Evolutionary conservation across 2,329 filamentous ascomycete genomes (phyloP).

Genomic region (Penicillium frequentans): DNA sequence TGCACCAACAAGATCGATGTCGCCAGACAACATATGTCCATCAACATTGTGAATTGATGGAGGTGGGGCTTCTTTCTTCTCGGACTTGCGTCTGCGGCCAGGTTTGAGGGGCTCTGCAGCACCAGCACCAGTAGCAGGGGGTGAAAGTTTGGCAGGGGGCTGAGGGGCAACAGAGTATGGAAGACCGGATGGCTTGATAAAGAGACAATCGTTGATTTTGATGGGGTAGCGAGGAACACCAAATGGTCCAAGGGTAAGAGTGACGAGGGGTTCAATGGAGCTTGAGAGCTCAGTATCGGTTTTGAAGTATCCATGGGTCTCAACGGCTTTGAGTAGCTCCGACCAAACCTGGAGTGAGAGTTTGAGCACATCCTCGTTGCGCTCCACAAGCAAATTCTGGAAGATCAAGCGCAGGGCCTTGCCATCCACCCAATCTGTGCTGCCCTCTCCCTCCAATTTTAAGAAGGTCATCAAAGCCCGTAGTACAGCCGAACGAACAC

Average conservation of each 20-base stretch:
- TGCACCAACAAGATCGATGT: conserved; percentile 88
- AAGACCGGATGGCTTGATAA: conserved; percentile 90
- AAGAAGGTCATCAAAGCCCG: conserved; percentile 92
- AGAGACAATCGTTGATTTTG: conserved; percentile 84
- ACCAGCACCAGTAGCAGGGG: conserved; percentile 47
- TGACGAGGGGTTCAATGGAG: conserved; percentile 78
- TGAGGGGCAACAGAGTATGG: conserved; percentile 62
- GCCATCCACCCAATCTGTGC: conserved; percentile 88
- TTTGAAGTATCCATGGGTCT: conserved; percentile 58
- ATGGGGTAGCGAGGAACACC: conserved; percentile 88
- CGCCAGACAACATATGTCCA: conserved; percentile 95
- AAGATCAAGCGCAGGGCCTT: conserved; percentile 86
- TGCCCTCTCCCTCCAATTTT: conserved; percentile 74
- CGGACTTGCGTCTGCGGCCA: conserved; percentile 78
- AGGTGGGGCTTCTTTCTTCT: conserved; percentile 72
- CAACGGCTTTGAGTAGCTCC: conserved; percentile 69
- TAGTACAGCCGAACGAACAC: conserved; percentile 87
- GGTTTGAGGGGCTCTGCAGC: conserved; percentile 61
- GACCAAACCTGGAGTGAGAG: conserved; percentile 87
- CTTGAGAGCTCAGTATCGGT: conserved; percentile 71
- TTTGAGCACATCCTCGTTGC: conserved; percentile 77
- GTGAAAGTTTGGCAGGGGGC: conserved; percentile 41
- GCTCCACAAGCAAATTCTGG: conserved; percentile 92
- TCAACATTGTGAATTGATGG: conserved; percentile 89
- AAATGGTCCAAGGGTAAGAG: conserved; percentile 84